Base-by-base conservation (phyloP, 23 red algal species). In the Gracilaria caudata region DNA sequence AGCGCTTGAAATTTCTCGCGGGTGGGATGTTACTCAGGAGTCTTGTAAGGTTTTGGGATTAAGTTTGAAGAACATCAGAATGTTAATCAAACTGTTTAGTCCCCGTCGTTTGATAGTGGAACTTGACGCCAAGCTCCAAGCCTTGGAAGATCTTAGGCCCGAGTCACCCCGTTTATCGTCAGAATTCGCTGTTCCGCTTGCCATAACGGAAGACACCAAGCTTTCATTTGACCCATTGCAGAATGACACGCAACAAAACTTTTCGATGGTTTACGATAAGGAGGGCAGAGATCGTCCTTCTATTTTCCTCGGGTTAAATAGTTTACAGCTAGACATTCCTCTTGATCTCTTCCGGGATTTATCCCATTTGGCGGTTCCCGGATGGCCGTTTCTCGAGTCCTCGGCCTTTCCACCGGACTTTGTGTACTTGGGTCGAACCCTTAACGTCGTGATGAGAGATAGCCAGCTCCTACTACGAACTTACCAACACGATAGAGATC, bases 251-350 rank as follows among this genome's bases (percentile, higher is more conserved):
- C 37, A 29, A 20, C 73, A 82, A 33, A 88, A 91, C 38, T n/a
- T 95, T 7, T 57, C 77, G 12, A 26, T 95, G 13, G 82, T 77
- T 57, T 95, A 91, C 56, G 85, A 95, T 41, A 87, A 88, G 35
- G 39, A 72, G 4, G 55, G 51, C 8, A 55, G 29, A 23, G 60
- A 83, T 41, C 86, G 93, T 63, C 80, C 93, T 74, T 30, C 79
- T 16, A 92, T 95, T 70, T 26, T 83, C 59, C 12, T 95, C 19
- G 20, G n/a, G 36, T 71, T 95, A 5, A 55, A 40, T 45, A 24
- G 28, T 7, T 46, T 95, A n/a, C 93, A 89, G 58, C 12, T 91
- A 58, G 51, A 54, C 13, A 60, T 95, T 14, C 41, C 82, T 32
- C 86, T 86, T 14, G 78, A 84, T 44, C 72, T 95, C 17, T 53